A percentile compares a stretch with the other conserved stretches of the same genome.
phyloP scores from a whole-genome alignment of 495 filamentous ascomycete genomes.

The Cercophora samala region DNA sequence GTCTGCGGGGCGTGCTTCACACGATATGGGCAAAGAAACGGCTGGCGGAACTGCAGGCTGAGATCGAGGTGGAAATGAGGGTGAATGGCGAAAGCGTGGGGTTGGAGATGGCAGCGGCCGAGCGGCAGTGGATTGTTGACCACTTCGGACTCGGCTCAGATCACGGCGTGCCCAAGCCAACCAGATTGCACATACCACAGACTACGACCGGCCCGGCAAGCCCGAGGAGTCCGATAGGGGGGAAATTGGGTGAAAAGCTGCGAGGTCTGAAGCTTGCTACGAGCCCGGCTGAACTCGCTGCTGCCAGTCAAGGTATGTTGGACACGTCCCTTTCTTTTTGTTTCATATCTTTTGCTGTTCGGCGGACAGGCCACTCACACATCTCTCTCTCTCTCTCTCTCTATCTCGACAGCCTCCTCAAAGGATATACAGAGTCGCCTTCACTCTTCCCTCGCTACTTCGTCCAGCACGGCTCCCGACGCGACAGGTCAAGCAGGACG shows the following conservation, averaged over 20 bases:
- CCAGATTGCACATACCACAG: slow-evolving; percentile 29
- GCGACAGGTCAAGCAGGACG: background rate
- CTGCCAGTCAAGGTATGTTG: slow-evolving; percentile 45
- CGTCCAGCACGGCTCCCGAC: slow-evolving; percentile 5
- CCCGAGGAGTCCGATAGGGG: slow-evolving; percentile 61
- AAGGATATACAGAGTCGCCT: slow-evolving; percentile 21
- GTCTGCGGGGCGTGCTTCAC: slow-evolving; percentile 75
- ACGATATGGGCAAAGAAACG: slow-evolving; percentile 80
- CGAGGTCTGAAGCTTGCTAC: slow-evolving; percentile 73
- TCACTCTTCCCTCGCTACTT: slow-evolving; percentile 11
- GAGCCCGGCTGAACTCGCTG: slow-evolving; percentile 56
- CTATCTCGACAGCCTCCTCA: slow-evolving; percentile 23
- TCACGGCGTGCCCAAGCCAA: slow-evolving; percentile 28
- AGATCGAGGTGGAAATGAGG: slow-evolving; percentile 61
- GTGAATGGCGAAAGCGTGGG: slow-evolving; percentile 73
- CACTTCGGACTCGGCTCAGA: slow-evolving; percentile 63
- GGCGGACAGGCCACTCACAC: background rate
- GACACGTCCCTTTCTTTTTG: background rate
- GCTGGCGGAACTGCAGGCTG: slow-evolving; percentile 64
- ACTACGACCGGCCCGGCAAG: slow-evolving; percentile 37
- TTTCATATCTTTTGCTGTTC: background rate
- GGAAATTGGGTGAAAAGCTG: slow-evolving; percentile 70
- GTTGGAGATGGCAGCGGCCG: slow-evolving; percentile 73
- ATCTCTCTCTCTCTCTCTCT: no score
- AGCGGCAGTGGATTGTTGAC: slow-evolving; percentile 75